Conservation (phyloP, 371 early-diverging fungal genomes). For the Rhizopus sp. region DNA sequence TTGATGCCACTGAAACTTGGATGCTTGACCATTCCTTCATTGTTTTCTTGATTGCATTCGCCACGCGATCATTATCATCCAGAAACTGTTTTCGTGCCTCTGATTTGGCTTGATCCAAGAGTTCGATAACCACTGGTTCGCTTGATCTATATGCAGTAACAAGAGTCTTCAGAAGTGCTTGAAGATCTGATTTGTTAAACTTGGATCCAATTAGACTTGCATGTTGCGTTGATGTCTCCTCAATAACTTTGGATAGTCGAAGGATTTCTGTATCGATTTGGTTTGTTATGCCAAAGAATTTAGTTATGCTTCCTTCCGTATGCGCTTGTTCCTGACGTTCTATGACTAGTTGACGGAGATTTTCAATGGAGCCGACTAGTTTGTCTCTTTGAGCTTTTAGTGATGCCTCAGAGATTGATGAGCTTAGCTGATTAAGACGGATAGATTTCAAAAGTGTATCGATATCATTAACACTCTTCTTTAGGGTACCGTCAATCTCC, state of each 20-base stretch:
- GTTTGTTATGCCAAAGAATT: slow-evolving; percentile 45
- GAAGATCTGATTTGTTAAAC: slow-evolving; percentile 52
- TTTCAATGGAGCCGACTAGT: slow-evolving; percentile 29
- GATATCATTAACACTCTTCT: slow-evolving; percentile 31
- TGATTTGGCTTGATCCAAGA: slow-evolving; percentile 30
- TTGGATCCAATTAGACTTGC: slow-evolving; percentile 36
- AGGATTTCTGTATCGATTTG: slow-evolving; percentile 43
- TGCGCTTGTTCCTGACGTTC: slow-evolving; percentile 41
- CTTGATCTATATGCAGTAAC: slow-evolving; percentile 29
- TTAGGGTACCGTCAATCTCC: slow-evolving; percentile 36
- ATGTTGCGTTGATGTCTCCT: slow-evolving; percentile 38
- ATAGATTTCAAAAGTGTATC: slow-evolving; percentile 28
- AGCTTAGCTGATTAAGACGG: slow-evolving; percentile 3
- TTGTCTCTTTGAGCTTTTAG: slow-evolving; percentile 38
- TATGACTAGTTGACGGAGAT: slow-evolving; percentile 35
- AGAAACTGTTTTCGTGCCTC: slow-evolving; percentile 47
- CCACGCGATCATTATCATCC: slow-evolving; percentile 50
- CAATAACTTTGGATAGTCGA: slow-evolving; percentile 29
- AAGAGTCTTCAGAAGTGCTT: slow-evolving; percentile 43
- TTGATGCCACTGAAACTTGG: slow-evolving; percentile 26
- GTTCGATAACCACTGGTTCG: slow-evolving; percentile 28
- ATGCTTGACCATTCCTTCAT: slow-evolving; percentile 48
- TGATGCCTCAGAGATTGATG: slow-evolving; percentile 32
- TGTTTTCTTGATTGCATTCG: slow-evolving; percentile 44
- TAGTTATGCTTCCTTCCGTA: slow-evolving; percentile 44